Base-by-base conservation (phyloP, 495 filamentous ascomycete species). In the Amphirosellinia nigrospora region DNA sequence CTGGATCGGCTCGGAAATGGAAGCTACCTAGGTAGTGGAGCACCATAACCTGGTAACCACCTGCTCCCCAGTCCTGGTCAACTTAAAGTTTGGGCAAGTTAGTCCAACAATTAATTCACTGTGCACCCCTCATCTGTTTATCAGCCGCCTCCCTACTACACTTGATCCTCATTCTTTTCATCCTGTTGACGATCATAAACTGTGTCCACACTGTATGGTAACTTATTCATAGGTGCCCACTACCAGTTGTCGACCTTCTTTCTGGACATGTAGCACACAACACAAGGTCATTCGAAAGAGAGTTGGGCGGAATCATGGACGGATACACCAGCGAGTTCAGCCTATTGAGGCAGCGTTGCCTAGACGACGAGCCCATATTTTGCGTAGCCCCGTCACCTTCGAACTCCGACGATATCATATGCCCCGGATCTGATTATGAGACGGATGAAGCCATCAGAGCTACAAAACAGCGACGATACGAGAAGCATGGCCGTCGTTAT, bases 351-450 rank as follows among this genome's bases (percentile, higher is more conserved):
- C 66, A 46, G 52, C 21, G 39, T 64, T 79, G 64, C 70, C 75
- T 77, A 74, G 79, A 70, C 79, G 76, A 75, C 69, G 82, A 72
- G 69, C 81, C 77, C 73, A 77, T 86, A 68, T 87, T 82, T 66
- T 83, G 85, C 59, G 78, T 83, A 43, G 75, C 81, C 19, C 71
- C 78, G 16, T 64, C 70, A 6, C 74, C 71, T 7, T 70, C 78
- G 6, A 71, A 80, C 19, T 64, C 79, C 28, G 77, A 83, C 32
- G 73, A 82, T 34, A 79, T 88, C 64, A 77, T 84, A 9, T 78
- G 81, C 52, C 63, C 80, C 4, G 88, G 85, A 26, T 91, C 89
- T 19, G 90, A 93, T 70, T 87, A 91, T 65, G 79, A 88, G 11
- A 79, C 84, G 26, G 82, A 86, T 36, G 64, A 74, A 28, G 74